Evolutionary conservation across 208 protist genomes (phyloP), one percentile per base, ranked within the genome.

Genomic region (Zelonia costaricensis): DNA sequence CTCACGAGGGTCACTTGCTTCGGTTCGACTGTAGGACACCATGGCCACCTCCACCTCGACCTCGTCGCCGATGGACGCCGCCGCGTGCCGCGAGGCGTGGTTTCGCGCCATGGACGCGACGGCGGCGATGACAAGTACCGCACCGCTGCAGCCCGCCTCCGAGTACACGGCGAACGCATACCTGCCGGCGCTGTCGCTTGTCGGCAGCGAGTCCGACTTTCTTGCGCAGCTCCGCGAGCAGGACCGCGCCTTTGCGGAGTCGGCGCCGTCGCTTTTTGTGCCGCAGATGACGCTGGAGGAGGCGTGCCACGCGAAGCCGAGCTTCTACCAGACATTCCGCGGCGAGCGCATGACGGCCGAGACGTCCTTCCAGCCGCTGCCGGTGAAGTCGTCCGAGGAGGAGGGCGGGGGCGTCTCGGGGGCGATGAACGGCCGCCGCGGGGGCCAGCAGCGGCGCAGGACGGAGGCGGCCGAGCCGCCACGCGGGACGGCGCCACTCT

Each of bases 261-360:
- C 56, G 10, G 53, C 82, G 20, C 53, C 57, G 44, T 58, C 36
- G 2, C 44, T 78, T 4, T 94, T 86, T 62, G 52, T 72, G 15
- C 51, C 68, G 15, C 88, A 92, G 46, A 83, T 89, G 62, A 86
- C 76, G 5, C n/a, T 74, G 18, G 75, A 83, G 51, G 88, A 94
- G 73, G 70, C 80, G 15, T 85, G 63, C 47, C 81, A 84, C 52
- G 63, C 77, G 4, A 72, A 78, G 71, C 81, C 81, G 16, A 62
- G 65, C 47, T 74, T 46, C 30, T 80, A 62, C 61, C 67, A 71
- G 25, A 66, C 62, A 43, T 86, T 68, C 44, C 67, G 53, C 36
- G 75, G 61, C 23, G 70, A 69, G 62, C 72, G 46, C 1, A 52
- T 62, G 62, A 53, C 69, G 33, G 38, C 42, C 12, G 63, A 78